Percentiles rank a stretch among this genome's conserved stretches.
These are phyloP conservation scores for Neltuma alba DNA, from an alignment of 306 rosid genomes.

Conservation along the genomic window DNA sequence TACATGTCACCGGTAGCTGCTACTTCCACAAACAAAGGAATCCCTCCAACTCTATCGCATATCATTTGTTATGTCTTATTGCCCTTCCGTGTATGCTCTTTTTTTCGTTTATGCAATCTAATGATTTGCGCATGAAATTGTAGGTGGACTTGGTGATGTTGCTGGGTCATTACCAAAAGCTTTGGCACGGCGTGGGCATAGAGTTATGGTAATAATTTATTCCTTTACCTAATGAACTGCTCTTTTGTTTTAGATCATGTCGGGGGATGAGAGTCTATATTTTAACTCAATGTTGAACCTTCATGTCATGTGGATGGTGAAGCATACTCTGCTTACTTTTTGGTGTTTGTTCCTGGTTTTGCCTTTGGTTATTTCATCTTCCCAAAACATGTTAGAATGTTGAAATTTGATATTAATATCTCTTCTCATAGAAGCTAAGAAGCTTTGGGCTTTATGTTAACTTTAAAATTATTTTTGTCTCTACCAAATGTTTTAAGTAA, in stretches of 20 bases:
- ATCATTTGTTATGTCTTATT: not conserved
- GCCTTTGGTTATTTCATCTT: constrained; percentile 24
- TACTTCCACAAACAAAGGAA: constrained; percentile 2
- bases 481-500: not conserved
- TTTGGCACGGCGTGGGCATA: constrained; percentile 98
- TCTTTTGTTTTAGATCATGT: not conserved
- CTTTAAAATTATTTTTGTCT: not conserved
- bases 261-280: constrained; percentile 3
- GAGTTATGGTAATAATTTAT: constrained; percentile 80
- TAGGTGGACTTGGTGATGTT: constrained; percentile 99
- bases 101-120: constrained; percentile 15
- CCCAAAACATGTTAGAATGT: not conserved
- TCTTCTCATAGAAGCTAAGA: not conserved
- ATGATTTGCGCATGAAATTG: constrained; percentile 39
- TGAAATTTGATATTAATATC: constrained; percentile 23
- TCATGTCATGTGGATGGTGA: not conserved
- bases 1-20: constrained; percentile 5
- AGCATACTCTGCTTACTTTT: constrained; percentile 1
- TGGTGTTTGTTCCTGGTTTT: constrained; percentile 26
- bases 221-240: constrained; percentile 28
- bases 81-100: constrained; percentile 9
- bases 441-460: constrained; percentile 7
- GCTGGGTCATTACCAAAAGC: constrained; percentile 97
- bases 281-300: constrained; percentile 15
- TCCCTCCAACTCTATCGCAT: not conserved